Conservation (phyloP, 441 rosid species). For the Daphne laureola region DNA sequence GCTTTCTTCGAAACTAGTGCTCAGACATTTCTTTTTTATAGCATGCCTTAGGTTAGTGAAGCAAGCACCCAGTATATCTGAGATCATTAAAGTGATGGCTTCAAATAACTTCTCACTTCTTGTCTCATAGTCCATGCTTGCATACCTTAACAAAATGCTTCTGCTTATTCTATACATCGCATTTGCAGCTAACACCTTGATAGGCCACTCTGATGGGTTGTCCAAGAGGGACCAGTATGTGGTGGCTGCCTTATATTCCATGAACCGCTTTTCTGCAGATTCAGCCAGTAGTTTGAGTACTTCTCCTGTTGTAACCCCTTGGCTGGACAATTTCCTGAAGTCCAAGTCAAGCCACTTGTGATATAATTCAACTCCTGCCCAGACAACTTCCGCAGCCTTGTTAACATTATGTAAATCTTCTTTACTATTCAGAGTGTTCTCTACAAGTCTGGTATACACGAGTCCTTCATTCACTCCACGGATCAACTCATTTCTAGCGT, state of each 20-base stretch:
- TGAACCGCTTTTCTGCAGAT: slow-evolving; percentile 39
- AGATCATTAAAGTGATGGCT: slow-evolving; percentile 31
- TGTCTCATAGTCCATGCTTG: slow-evolving; percentile 19
- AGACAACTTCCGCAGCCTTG: slow-evolving; percentile 53
- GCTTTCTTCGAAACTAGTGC: slow-evolving; percentile 44
- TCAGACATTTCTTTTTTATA: slow-evolving; percentile 42
- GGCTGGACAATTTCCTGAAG: slow-evolving; percentile 38
- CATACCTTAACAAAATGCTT: slow-evolving; percentile 40
- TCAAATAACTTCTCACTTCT: slow-evolving; percentile 29
- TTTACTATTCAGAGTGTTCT: slow-evolving; percentile 29
- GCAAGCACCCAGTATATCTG: slow-evolving; percentile 64
- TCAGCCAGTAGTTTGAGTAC: slow-evolving; percentile 43
- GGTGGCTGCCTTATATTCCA: slow-evolving; percentile 31
- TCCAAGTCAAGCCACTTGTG: slow-evolving; percentile 65
- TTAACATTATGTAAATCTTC: slow-evolving; percentile 29
- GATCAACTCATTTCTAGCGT: slow-evolving; percentile 29
- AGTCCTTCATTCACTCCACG: slow-evolving; percentile 54
- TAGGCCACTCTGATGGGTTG: slow-evolving; percentile 61
- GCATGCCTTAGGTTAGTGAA: slow-evolving; percentile 48
- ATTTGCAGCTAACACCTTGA: slow-evolving; percentile 61
- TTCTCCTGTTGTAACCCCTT: slow-evolving; percentile 33
- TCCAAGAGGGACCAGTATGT: slow-evolving; percentile 33
- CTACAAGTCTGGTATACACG: slow-evolving; percentile 40
- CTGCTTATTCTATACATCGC: slow-evolving; percentile 73
- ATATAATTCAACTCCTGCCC: slow-evolving; percentile 62